Percentiles rank a stretch among this genome's conserved stretches.
phyloP scores from a whole-genome alignment of 805 yeast species.

The Cyberlindnera euphorbiiphila region DNA sequence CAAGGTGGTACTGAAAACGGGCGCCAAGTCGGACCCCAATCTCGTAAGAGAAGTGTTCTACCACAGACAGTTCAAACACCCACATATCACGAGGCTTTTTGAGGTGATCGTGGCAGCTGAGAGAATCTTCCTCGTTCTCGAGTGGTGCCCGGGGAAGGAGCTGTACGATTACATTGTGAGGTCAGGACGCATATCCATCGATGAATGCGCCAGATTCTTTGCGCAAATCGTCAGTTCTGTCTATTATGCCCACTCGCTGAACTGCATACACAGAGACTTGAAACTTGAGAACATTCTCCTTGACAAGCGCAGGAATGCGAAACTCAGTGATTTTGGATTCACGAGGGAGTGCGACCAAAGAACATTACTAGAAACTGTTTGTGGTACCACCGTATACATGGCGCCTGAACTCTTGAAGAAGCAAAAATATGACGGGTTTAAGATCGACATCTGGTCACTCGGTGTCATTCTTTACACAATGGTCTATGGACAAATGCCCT shows the following conservation, averaged over 20 bases:
- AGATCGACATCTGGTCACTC: slow-evolving; percentile 86
- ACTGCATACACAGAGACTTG: slow-evolving; percentile 81
- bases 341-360: slow-evolving; percentile 69
- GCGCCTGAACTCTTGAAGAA: slow-evolving; percentile 84
- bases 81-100: slow-evolving; percentile 77
- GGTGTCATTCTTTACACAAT: slow-evolving; percentile 87
- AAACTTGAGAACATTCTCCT: slow-evolving; percentile 73
- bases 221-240: slow-evolving; percentile 60
- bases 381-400: slow-evolving; percentile 96
- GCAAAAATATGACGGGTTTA: slow-evolving; percentile 71
- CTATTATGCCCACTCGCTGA: slow-evolving; percentile 67
- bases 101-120: slow-evolving; percentile 75
- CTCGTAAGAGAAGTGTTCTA: slow-evolving; percentile 88
- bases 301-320: slow-evolving; percentile 56
- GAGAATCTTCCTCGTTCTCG: slow-evolving; percentile 81
- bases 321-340: slow-evolving; percentile 91
- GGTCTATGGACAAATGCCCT: slow-evolving; percentile 85
- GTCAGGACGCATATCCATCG: slow-evolving; percentile 45
- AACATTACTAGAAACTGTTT: slow-evolving; percentile 67
- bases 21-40: slow-evolving; percentile 73
- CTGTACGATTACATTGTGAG: slow-evolving; percentile 62
- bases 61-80: slow-evolving; percentile 78
- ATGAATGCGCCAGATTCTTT: slow-evolving; percentile 51
- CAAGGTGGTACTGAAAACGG: slow-evolving; percentile 83
- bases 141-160: slow-evolving; percentile 83